phyloP scores from a whole-genome alignment of 805 yeast genomes.

The Babjeviella inositovora region DNA sequence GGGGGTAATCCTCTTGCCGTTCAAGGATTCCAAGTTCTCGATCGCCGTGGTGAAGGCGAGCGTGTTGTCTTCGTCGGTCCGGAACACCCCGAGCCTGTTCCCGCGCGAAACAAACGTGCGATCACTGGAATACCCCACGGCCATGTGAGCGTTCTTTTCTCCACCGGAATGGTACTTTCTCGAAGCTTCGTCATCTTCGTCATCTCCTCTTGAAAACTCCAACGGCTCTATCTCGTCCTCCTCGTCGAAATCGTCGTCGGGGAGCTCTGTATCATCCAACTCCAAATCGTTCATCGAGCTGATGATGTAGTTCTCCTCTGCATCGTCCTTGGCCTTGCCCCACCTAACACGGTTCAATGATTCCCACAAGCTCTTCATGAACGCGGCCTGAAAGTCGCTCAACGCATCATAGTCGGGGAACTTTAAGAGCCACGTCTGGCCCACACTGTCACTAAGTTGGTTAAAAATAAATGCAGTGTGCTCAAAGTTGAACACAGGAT shows the following conservation, averaged over 20 bases:
- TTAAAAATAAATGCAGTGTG: conserved; percentile 52
- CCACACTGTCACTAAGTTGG: conserved; percentile 18
- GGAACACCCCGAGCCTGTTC: conserved; percentile 67
- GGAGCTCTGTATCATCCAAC: conserved; percentile 12
- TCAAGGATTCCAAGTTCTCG: conserved; percentile 31
- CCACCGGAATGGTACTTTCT: conserved; percentile 9
- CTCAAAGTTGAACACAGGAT: conserved; percentile 50
- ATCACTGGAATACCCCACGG: conserved; percentile 55
- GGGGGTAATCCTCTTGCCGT: conserved; percentile 38
- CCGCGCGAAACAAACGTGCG: conserved; percentile 73
- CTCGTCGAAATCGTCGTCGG: conserved; percentile 7
- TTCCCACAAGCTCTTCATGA: conserved; percentile 48
- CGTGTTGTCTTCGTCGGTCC: conserved; percentile 26
- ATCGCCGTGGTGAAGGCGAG: conserved; percentile 58
- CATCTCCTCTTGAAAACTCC: no score
- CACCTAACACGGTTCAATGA: conserved; percentile 31
- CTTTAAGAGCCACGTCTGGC: conserved; percentile 48
- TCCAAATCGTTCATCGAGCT: conserved; percentile 31
- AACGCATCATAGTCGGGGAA: conserved; percentile 25
- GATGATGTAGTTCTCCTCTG: conserved; percentile 42
- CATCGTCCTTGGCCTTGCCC: conserved; percentile 16
- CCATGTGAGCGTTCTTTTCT: conserved; percentile 45
- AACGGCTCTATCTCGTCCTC: no score
- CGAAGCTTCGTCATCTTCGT: conserved; percentile 16
- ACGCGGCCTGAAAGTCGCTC: conserved; percentile 30